phyloP scores from a whole-genome alignment of 768 basidiomycete genomes.

The Russula lepida region DNA sequence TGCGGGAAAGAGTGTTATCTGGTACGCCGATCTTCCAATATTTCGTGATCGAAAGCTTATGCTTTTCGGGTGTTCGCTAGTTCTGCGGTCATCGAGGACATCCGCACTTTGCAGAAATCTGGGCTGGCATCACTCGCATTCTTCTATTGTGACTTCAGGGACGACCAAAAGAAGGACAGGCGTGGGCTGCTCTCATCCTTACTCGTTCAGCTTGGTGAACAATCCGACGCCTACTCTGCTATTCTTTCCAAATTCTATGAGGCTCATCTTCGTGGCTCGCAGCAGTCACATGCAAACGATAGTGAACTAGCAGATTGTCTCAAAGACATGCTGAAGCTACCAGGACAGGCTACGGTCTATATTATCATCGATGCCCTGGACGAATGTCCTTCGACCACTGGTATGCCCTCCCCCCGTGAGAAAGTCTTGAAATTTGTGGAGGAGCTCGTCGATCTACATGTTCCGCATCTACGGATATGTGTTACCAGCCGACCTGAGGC shows the following conservation, averaged over 20 bases:
- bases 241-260: background rate
- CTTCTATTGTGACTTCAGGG: conserved; percentile 5
- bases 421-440: background rate
- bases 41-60: background rate
- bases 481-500: background rate
- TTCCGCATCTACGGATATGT: background rate
- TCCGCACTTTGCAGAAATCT: background rate
- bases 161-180: background rate
- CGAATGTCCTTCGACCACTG: background rate
- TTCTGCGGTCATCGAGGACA: background rate
- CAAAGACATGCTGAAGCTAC: background rate
- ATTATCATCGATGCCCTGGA: conserved; percentile 4
- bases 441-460: background rate
- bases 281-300: background rate
- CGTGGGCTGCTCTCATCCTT: background rate
- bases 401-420: background rate
- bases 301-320: background rate
- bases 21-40: background rate
- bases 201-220: background rate
- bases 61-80: background rate
- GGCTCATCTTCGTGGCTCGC: background rate
- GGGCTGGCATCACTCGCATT: background rate
- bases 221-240: background rate
- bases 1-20: background rate
- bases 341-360: background rate